phyloP scores from a whole-genome alignment of 2,329 filamentous ascomycete species.

The Colletotrichum endophyticum region DNA sequence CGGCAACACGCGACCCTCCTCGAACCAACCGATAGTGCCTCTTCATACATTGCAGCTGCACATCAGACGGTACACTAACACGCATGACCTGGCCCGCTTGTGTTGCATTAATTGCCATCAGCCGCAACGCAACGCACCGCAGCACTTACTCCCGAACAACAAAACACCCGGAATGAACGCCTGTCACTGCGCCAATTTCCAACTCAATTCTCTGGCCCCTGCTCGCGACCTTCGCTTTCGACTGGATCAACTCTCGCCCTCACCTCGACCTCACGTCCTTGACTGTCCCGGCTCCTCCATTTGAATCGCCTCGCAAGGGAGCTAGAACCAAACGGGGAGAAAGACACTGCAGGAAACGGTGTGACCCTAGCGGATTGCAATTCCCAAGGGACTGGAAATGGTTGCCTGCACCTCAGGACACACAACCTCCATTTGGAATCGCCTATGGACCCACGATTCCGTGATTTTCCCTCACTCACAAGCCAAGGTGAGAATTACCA shows the following conservation, averaged over 20 bases:
- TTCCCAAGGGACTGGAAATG: constrained; percentile 21
- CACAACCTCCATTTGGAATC: constrained; percentile 6
- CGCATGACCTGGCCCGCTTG: neutral
- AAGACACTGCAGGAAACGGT: neutral
- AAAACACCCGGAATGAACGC: neutral
- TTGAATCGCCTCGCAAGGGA: neutral
- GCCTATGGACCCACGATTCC: constrained; percentile 9
- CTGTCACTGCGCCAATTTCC: neutral
- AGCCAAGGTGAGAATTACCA: neutral
- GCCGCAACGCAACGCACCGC: neutral
- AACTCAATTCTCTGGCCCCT: neutral
- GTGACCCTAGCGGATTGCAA: constrained; percentile 7
- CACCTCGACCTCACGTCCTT: neutral
- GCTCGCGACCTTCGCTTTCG: neutral
- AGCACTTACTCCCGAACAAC: neutral
- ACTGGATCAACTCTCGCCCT: neutral
- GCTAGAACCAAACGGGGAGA: neutral
- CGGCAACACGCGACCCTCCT: neutral
- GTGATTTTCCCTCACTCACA: constrained; percentile 3
- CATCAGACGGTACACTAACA: neutral
- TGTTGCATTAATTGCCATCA: neutral
- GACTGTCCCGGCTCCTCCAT: neutral
- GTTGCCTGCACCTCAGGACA: constrained; percentile 19
- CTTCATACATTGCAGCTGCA: neutral
- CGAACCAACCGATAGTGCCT: neutral